These are phyloP conservation scores for Phytophthora kernoviae DNA, from an alignment of 352 stramenopile genomes.

Conservation along the genomic window DNA sequence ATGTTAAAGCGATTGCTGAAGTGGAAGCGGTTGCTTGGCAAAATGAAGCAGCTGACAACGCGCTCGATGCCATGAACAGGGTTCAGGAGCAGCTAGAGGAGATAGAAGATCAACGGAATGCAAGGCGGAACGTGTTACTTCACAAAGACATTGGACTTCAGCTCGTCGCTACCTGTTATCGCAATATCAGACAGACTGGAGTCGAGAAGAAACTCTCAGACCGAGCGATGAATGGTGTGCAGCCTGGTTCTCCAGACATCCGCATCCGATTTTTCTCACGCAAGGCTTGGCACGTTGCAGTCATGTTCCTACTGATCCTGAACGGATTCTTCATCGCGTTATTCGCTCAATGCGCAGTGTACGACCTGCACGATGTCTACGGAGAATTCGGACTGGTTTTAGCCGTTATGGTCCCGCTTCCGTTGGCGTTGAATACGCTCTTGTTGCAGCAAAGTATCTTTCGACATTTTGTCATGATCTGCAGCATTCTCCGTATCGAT, in stretches of 20 bases:
- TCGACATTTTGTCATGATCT: conserved; percentile 58
- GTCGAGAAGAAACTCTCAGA: conserved; percentile 1
- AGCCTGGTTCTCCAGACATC: conserved; percentile 7
- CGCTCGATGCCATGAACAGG: conserved; percentile 20
- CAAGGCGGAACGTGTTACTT: too few relatives aligned
- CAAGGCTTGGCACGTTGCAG: conserved; percentile 61
- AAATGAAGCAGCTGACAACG: conserved; percentile 20
- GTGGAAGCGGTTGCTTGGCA: conserved; percentile 25
- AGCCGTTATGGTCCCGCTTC: conserved; percentile 39
- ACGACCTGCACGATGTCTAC: conserved; percentile 38
- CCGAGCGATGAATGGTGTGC: not conserved
- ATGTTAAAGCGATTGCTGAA: conserved; percentile 13
- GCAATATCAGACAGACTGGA: too few relatives aligned
- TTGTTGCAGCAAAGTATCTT: conserved; percentile 63
- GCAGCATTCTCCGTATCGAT: conserved; percentile 59
- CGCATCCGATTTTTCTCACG: conserved; percentile 56
- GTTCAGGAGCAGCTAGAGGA: conserved; percentile 17
- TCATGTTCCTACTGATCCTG: conserved; percentile 66
- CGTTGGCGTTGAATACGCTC: conserved; percentile 52
- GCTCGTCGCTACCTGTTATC: not conserved
- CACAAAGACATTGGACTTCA: not conserved
- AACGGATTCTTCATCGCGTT: conserved; percentile 67
- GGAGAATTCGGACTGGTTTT: conserved; percentile 21
- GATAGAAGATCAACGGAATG: not conserved
- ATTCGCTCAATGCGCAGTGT: conserved; percentile 56